Conservation (phyloP, 1,284 basidiomycete genomes). For the Lignosus rhinocerotis region DNA sequence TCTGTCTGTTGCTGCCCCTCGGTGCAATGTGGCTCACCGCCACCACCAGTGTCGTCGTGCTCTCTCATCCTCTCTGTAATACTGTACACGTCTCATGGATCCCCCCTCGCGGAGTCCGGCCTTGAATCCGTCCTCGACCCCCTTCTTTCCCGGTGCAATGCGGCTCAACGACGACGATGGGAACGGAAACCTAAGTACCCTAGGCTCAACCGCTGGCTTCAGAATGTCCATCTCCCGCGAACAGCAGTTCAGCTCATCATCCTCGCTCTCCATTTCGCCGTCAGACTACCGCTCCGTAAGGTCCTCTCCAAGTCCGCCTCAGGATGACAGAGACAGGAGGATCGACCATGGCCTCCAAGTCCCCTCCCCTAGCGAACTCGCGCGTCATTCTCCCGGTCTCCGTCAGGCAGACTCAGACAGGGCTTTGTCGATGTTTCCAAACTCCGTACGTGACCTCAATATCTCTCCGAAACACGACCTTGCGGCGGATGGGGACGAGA, state of each 20-base stretch:
- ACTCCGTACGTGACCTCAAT: slow-evolving; percentile 50
- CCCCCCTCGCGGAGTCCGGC: slow-evolving; percentile 72
- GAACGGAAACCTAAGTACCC: slow-evolving; percentile 33
- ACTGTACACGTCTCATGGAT: slow-evolving; percentile 31
- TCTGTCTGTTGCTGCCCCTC: not conserved
- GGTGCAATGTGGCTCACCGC: slow-evolving; percentile 16
- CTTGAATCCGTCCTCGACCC: slow-evolving; percentile 77
- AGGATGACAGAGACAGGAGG: slow-evolving; percentile 35
- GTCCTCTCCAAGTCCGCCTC: slow-evolving; percentile 68
- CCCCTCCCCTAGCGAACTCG: slow-evolving; percentile 37
- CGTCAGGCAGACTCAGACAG: slow-evolving; percentile 49
- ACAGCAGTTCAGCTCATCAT: slow-evolving; percentile 53
- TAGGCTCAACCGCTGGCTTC: slow-evolving; percentile 32
- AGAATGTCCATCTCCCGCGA: slow-evolving; percentile 49
- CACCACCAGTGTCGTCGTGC: slow-evolving; percentile 28
- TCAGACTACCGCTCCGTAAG: slow-evolving; percentile 65
- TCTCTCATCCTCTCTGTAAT: slow-evolving; percentile 18
- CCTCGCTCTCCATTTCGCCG: slow-evolving; percentile 58
- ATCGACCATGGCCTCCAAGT: slow-evolving; percentile 26
- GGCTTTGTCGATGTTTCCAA: slow-evolving; percentile 43
- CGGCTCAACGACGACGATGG: slow-evolving; percentile 57
- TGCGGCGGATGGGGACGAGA: slow-evolving; percentile 57
- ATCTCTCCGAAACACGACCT: slow-evolving; percentile 52
- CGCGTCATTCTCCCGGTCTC: slow-evolving; percentile 47
- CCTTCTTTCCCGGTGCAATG: slow-evolving; percentile 74